A percentile compares a stretch with the other conserved stretches of the same genome.
These are phyloP conservation scores for Nicotiana tomentosiformis DNA, from an alignment of 257 asterid genomes.

Conservation along the genomic window DNA sequence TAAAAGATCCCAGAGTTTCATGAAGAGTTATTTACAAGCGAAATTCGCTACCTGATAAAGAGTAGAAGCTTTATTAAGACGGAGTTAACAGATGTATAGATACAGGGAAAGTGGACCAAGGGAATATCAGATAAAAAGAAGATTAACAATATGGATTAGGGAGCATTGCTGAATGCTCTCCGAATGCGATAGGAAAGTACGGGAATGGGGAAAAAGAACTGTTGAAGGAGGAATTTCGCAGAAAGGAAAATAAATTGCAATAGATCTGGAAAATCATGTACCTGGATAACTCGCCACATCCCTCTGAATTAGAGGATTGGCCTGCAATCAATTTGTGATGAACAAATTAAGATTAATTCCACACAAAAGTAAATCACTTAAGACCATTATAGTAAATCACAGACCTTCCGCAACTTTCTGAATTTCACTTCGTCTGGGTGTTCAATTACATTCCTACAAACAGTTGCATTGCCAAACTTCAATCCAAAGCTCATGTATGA, in stretches of 20 bases:
- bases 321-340: slow-evolving; percentile 34
- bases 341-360: slow-evolving; percentile 7
- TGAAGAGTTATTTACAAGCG: background rate
- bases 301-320: slow-evolving; percentile 69
- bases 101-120: background rate
- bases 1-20: background rate
- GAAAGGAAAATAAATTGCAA: background rate
- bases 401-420: slow-evolving; percentile 76
- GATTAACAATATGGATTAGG: background rate
- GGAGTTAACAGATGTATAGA: background rate
- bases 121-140: background rate
- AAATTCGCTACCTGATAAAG: background rate
- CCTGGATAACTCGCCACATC: slow-evolving; percentile 55
- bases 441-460: slow-evolving; percentile 73
- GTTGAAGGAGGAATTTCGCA: background rate
- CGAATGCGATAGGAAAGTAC: background rate
- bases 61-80: background rate
- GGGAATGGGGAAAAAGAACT: background rate
- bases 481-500: slow-evolving; percentile 2
- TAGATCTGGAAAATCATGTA: slow-evolving; percentile 11
- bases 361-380: background rate
- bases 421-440: slow-evolving; percentile 70
- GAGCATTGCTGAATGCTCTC: background rate
- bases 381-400: background rate
- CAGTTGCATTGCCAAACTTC: slow-evolving; percentile 7